Conservation (phyloP, 306 rosid genomes). For the Cucurbita maxima region DNA sequence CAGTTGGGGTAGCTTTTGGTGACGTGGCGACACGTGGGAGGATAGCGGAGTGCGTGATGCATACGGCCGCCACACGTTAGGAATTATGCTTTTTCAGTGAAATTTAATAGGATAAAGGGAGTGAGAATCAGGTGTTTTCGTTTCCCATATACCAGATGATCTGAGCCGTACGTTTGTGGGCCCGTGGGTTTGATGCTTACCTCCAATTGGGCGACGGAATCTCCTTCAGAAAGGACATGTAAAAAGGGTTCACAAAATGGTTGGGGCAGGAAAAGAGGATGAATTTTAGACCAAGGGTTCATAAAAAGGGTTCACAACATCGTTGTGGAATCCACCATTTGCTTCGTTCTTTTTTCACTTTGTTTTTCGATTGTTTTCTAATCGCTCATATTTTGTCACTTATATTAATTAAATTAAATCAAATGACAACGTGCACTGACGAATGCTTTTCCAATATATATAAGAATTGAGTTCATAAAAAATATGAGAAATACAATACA, state of each 20-base stretch:
- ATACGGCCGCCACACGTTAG: constrained; percentile 5
- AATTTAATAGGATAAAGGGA: background rate
- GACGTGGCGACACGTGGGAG: background rate
- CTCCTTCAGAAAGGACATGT: background rate
- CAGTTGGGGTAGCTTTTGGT: background rate
- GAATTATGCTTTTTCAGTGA: background rate
- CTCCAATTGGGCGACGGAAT: background rate
- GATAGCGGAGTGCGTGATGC: constrained; percentile 1
- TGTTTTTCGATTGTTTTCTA: too few species aligned
- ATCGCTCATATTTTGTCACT: too few species aligned
- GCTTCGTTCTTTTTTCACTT: too few species aligned
- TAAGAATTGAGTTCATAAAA: too few species aligned
- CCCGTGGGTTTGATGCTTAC: background rate
- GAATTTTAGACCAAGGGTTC: background rate
- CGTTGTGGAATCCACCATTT: too few species aligned
- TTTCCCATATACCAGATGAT: background rate
- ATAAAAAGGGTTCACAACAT: too few species aligned
- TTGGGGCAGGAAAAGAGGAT: background rate
- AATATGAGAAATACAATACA: too few species aligned
- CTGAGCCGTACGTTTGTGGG: background rate
- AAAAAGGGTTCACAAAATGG: background rate
- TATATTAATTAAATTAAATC: too few species aligned
- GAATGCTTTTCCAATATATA: too few species aligned
- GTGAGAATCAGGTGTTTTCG: background rate
- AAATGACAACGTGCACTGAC: too few species aligned